Percentiles rank a stretch among this genome's conserved stretches.
Conservation (phyloP, 139 green algal genomes). For the Tetradesmus lagerheimii region DNA sequence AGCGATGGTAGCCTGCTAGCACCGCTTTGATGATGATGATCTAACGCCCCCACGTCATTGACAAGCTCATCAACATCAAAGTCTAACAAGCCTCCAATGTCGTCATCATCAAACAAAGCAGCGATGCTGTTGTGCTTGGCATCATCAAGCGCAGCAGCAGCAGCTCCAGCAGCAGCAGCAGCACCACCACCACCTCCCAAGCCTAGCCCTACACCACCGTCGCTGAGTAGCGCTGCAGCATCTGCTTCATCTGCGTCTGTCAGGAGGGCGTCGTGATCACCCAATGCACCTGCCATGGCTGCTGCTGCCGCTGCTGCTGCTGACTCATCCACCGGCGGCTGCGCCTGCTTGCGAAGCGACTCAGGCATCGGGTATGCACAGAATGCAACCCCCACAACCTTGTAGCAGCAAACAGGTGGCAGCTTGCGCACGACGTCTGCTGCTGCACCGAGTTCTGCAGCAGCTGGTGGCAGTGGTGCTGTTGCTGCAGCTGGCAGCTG, state of each 20-base stretch:
- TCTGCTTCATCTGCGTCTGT: neutral
- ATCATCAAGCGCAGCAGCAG: neutral
- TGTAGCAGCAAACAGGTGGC: constrained; percentile 55
- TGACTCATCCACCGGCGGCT: neutral
- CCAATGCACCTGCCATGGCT: neutral
- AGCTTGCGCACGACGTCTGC: constrained; percentile 21
- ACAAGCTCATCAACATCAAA: constrained; percentile 24
- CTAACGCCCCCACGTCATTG: neutral
- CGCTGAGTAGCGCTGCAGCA: neutral
- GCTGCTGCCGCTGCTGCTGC: constrained; percentile 1
- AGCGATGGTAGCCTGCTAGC: neutral
- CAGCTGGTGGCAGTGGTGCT: constrained; percentile 33
- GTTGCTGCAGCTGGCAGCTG: constrained; percentile 39
- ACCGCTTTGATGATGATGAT: neutral
- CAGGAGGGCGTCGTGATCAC: neutral
- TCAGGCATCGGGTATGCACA: constrained; percentile 49
- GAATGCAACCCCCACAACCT: constrained; percentile 59
- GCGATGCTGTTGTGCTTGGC: constrained; percentile 3
- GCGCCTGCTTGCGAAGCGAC: neutral
- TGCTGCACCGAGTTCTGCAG: constrained; percentile 37
- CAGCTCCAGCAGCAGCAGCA: neutral
- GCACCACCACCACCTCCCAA: neutral
- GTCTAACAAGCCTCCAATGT: neutral
- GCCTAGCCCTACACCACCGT: neutral
- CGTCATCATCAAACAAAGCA: constrained; percentile 10